These are phyloP conservation scores for Magnusiomyces suaveolens DNA, from an alignment of 1,139 yeast species.

Conservation along the genomic window DNA sequence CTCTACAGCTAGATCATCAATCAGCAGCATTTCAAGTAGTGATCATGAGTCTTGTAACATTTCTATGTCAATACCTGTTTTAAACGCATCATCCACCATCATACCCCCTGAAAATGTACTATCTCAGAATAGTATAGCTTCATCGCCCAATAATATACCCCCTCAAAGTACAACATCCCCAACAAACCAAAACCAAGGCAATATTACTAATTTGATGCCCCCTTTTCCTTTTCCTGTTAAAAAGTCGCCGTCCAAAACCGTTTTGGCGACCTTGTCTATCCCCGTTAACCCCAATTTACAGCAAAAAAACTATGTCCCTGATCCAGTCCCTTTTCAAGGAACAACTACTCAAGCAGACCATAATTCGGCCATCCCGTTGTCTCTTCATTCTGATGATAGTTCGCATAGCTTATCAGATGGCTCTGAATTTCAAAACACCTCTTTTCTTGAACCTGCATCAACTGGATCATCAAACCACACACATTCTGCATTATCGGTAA, in stretches of 20 bases:
- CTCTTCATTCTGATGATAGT: background rate
- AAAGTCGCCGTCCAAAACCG: slow-evolving; percentile 2
- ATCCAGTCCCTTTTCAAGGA: background rate
- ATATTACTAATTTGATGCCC: background rate
- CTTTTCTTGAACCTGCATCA: background rate
- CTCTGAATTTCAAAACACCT: background rate
- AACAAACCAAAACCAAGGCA: background rate
- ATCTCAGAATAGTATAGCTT: background rate
- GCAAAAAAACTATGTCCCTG: background rate
- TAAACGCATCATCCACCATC: background rate
- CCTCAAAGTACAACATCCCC: background rate
- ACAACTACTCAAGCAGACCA: background rate
- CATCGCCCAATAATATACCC: background rate
- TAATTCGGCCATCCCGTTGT: background rate
- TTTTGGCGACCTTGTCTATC: background rate
- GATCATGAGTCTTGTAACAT: background rate
- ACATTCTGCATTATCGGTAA: background rate
- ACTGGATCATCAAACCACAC: background rate
- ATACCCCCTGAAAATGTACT: background rate
- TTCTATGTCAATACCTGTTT: background rate
- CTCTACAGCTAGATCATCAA: background rate
- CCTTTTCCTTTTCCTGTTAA: slow-evolving; percentile 4
- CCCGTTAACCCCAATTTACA: slow-evolving; percentile 1
- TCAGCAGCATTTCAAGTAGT: background rate
- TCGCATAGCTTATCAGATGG: background rate